Evolutionary conservation across 192 early-diverging fungal genomes (phyloP).

Genomic region (Piromyces sp.): DNA sequence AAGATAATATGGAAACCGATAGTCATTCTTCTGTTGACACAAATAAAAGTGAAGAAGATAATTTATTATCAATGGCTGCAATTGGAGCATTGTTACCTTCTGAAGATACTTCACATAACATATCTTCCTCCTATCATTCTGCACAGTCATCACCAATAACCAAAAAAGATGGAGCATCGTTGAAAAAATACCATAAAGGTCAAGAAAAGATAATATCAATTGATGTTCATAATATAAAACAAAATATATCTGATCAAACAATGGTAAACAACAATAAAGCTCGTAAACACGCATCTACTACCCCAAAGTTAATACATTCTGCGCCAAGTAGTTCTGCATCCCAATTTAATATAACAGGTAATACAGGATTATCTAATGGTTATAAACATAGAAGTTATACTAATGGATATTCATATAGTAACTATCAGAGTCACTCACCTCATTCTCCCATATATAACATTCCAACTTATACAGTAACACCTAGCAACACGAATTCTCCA

Average conservation of each 20-base stretch:
- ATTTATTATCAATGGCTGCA: neutral
- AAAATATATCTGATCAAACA: neutral
- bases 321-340: neutral
- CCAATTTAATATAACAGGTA: neutral
- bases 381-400: neutral
- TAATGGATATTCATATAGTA: neutral
- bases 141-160: neutral
- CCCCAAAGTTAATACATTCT: neutral
- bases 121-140: neutral
- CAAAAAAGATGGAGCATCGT: neutral
- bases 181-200: neutral
- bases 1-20: neutral
- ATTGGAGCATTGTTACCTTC: neutral
- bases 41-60: neutral
- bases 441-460: neutral
- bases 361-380: neutral
- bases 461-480: neutral
- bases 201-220: neutral
- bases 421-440: neutral
- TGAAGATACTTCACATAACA: neutral
- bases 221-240: neutral
- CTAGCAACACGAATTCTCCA: neutral
- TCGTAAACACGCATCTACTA: neutral
- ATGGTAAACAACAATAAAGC: neutral
- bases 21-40: neutral